Evolutionary conservation across 345 rosid species (phyloP).

Genomic region (Eucalyptus erythrocorys): DNA sequence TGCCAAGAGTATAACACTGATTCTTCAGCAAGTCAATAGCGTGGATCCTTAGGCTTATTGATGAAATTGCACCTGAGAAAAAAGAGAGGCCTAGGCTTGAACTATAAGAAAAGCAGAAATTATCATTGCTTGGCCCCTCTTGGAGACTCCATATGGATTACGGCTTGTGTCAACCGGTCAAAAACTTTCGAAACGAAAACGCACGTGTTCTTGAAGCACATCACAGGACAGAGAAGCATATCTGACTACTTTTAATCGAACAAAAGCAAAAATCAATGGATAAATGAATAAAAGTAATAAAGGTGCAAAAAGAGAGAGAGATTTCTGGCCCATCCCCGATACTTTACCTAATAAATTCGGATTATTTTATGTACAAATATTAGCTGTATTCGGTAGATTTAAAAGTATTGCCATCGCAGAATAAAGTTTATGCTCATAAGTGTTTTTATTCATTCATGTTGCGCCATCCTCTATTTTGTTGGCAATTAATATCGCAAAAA

Average conservation of each 20-base stretch:
- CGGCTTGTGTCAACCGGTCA: not conserved
- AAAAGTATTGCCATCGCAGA: not conserved
- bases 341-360: not conserved
- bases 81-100: not conserved
- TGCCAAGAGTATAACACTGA: conserved; percentile 17
- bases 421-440: not conserved
- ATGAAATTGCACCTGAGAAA: not conserved
- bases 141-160: not conserved
- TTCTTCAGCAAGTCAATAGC: not conserved
- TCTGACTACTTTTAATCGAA: not conserved
- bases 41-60: not conserved
- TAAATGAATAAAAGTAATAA: not conserved
- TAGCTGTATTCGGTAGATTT: not conserved
- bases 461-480: not conserved
- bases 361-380: not conserved
- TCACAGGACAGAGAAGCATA: not conserved
- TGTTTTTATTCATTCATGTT: not conserved
- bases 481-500: not conserved
- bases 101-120: not conserved
- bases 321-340: not conserved
- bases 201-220: not conserved
- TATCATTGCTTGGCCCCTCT: not conserved
- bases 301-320: not conserved
- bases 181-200: not conserved
- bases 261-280: not conserved